Percentiles rank a stretch among this genome's conserved stretches.
These are phyloP conservation scores for Kazachstania bromeliacearum DNA, from an alignment of 805 yeast species.

Conservation along the genomic window DNA sequence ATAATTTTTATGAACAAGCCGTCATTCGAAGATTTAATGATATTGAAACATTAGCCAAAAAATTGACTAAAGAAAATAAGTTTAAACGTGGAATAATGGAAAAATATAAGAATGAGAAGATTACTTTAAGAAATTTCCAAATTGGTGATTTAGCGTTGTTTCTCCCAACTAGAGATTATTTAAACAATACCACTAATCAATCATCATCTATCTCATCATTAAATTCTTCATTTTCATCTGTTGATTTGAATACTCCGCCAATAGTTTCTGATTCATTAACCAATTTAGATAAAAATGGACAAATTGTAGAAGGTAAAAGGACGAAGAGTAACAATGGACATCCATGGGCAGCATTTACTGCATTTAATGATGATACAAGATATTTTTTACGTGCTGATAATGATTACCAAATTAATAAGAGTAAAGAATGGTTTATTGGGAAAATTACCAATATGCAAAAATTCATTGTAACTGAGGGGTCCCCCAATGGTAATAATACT, in stretches of 20 bases:
- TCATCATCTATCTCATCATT: conserved; percentile 19
- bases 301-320: conserved; percentile 10
- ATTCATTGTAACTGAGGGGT: conserved; percentile 39
- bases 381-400: conserved; percentile 50
- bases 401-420: conserved; percentile 9
- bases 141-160: conserved; percentile 74
- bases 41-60: conserved; percentile 83
- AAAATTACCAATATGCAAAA: conserved; percentile 51
- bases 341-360: conserved; percentile 94
- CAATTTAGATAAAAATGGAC: background rate
- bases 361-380: conserved; percentile 66
- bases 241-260: conserved; percentile 28
- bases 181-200: conserved; percentile 6
- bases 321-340: conserved; percentile 17
- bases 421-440: conserved; percentile 78
- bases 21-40: conserved; percentile 74
- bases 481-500: no score
- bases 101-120: conserved; percentile 33
- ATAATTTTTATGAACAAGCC: conserved; percentile 30
- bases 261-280: no score
- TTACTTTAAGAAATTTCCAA: conserved; percentile 59
- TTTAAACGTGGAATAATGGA: conserved; percentile 23
- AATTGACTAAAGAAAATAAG: conserved; percentile 53
- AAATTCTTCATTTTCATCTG: conserved; percentile 29
- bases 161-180: conserved; percentile 56